Conservation (phyloP, 2,329 filamentous ascomycete genomes). For the Pseudonectria foliicola region DNA sequence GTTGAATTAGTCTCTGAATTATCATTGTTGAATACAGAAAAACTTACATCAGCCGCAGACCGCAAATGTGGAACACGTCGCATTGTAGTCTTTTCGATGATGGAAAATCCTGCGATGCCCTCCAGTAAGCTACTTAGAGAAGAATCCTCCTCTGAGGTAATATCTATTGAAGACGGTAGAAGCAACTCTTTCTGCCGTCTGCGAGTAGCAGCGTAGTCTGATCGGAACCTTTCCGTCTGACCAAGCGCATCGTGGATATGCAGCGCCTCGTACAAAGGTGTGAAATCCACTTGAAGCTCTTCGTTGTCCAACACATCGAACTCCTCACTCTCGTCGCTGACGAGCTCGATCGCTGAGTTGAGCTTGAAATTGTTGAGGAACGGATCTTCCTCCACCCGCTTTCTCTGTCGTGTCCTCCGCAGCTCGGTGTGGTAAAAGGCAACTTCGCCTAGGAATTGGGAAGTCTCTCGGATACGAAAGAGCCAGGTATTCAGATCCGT, state of each 20-base stretch:
- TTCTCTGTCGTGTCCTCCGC: conserved; percentile 73
- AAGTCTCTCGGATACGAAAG: conserved; percentile 89
- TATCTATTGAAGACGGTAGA: conserved; percentile 65
- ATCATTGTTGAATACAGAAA: not conserved
- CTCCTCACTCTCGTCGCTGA: conserved; percentile 91
- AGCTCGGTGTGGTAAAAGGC: conserved; percentile 95
- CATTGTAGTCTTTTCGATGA: conserved; percentile 93
- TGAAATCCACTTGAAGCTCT: conserved; percentile 89
- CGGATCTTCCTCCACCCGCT: conserved; percentile 67
- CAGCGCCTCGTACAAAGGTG: conserved; percentile 85
- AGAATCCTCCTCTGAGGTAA: conserved; percentile 75
- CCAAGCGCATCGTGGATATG: conserved; percentile 95
- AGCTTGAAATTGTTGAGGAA: conserved; percentile 80
- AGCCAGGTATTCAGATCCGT: conserved; percentile 95
- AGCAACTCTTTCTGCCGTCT: conserved; percentile 87
- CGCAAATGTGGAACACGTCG: conserved; percentile 76
- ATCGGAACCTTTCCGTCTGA: conserved; percentile 82
- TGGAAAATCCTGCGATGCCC: conserved; percentile 91
- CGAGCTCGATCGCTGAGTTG: conserved; percentile 91
- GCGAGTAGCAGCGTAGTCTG: conserved; percentile 87
- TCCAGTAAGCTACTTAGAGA: conserved; percentile 87
- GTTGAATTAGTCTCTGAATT: conserved; percentile 3
- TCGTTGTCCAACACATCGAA: conserved; percentile 95
- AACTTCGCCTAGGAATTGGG: conserved; percentile 91
- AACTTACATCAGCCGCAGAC: conserved; percentile 70